Evolutionary conservation across 1,284 basidiomycete species (phyloP), one percentile per base, ranked within the genome.

Genomic region (Violaceomyces palustris): DNA sequence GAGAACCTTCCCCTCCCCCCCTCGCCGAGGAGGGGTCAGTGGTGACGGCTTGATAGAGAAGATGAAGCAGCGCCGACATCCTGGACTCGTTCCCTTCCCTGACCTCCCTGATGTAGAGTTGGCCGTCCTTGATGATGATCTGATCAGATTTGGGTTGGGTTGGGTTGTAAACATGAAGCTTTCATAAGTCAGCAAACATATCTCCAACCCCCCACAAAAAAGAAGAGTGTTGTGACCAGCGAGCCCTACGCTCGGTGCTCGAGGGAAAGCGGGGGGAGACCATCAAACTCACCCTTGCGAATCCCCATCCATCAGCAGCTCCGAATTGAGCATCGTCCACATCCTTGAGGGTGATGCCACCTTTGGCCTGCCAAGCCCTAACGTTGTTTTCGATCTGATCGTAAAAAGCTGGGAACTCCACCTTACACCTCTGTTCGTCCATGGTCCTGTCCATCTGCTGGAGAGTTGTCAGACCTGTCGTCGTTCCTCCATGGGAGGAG

Each of bases 341-440:
- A 15, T 58, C 42, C 10, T 22, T 4, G 17, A 44, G 45, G 10
- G 25, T n/a, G 41, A 64, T 51, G 8, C 56, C 52, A 14, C 56
- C 62, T 32, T 61, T 52, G 1, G 35, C 35, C 19, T 35, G 24
- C 61, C 61, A 66, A 18, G 42, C 50, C 8, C 30, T 33, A 2
- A 45, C 28, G 18, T 60, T 50, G 12, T 37, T 39, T 4, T 62
- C 43, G 10, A 66, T 32, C 36, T 66, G 64, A 1, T 57, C 57
- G 26, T 59, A 66, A 17, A 66, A 35, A 11, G 50, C 47, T 6
- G 61, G 55, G 28, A 66, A 66, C 25, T 66, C 58, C 22, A 37
- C 26, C 8, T 31, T n/a, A 29, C 64, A 66, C 4, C 36, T 42
- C 9, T 42, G 25, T 8, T 50, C 47, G 23, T 36, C 35, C 48